A percentile compares a stretch with the other conserved stretches of the same genome.
Conservation (phyloP, 78 protist species). For the Dictyostelium brefeldianum region DNA sequence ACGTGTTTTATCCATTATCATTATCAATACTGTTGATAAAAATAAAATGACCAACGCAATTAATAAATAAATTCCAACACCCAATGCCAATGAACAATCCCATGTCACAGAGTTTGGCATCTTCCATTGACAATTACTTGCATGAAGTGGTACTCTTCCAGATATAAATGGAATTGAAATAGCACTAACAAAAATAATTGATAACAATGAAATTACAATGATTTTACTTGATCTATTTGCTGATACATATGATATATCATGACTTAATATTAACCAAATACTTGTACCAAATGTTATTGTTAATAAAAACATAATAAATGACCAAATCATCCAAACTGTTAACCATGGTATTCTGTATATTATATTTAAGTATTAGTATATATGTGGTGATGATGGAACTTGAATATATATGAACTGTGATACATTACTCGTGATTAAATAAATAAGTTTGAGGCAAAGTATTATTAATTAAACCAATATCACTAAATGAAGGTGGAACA, state of each 20-base stretch:
- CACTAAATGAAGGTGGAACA: background rate
- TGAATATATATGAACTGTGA: too few species aligned
- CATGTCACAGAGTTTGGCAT: conserved; percentile 55
- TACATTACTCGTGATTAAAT: conserved; percentile 23
- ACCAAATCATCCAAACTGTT: conserved; percentile 39
- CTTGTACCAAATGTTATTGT: background rate
- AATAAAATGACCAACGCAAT: background rate
- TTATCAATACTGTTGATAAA: background rate
- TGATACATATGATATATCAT: background rate
- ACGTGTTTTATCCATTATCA: background rate
- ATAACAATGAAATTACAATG: background rate
- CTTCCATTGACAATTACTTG: conserved; percentile 10
- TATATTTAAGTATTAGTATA: background rate
- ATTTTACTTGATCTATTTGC: background rate
- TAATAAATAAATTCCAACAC: background rate
- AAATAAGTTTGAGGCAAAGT: conserved; percentile 52
- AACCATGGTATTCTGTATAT: conserved; percentile 40
- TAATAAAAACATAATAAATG: conserved; percentile 24
- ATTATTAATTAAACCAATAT: conserved; percentile 18
- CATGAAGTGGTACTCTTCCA: conserved; percentile 16
- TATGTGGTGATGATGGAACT: background rate
- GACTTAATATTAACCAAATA: background rate
- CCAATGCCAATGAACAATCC: conserved; percentile 48
- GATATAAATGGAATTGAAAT: conserved; percentile 2
- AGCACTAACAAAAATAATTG: background rate